Evolutionary conservation across 495 filamentous ascomycete genomes (phyloP), one percentile per base, ranked within the genome.

Genomic region (Trichocladium uniseriatum): DNA sequence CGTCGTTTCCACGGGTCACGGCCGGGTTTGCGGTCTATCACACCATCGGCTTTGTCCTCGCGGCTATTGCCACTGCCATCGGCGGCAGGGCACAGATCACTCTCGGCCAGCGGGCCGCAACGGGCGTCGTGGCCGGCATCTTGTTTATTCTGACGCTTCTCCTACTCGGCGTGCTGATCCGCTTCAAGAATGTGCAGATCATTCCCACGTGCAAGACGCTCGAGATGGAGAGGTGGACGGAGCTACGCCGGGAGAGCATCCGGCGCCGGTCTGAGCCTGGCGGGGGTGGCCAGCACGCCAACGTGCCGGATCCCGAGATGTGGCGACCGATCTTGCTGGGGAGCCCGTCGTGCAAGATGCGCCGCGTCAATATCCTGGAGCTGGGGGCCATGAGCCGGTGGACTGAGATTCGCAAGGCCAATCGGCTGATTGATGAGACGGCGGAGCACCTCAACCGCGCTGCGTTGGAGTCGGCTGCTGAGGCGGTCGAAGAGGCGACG

Each of bases 11-110:
- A 15, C 77, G 85, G 16, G 78, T 87, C 31, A 77, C 70, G 13
- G 79, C 83, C n/a, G 85, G 78, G 9, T 80, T 87, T 62, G 83
- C 82, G 39, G 75, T 81, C 20, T 71, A 73, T n/a, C 84, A 89
- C 55, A 74, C 73, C 9, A 56, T 83, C 35, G 80, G 76, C 13
- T 87, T 85, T 56, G 45, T 84, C 22, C 61, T 83, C 24, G 80
- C 83, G 3, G 82, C 84, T 4, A 72, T 71, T 1, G 79, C 80
- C 1, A 83, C 81, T 1, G 80, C 72, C 10, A 68, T 80, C 38
- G 81, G 82, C 7, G 82, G 82, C 31, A 64, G 68, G 20, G 62
- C 77, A 37, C 79, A 79, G 50, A 72, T 82, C n/a, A 69, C 68
- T 39, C 60, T 84, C 5, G 82, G 83, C n/a, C 79, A 82, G 32